A percentile compares a stretch with the other conserved stretches of the same genome.
Evolutionary conservation across 1,284 basidiomycete genomes (phyloP).

Genomic region (Kwoniella shivajii): DNA sequence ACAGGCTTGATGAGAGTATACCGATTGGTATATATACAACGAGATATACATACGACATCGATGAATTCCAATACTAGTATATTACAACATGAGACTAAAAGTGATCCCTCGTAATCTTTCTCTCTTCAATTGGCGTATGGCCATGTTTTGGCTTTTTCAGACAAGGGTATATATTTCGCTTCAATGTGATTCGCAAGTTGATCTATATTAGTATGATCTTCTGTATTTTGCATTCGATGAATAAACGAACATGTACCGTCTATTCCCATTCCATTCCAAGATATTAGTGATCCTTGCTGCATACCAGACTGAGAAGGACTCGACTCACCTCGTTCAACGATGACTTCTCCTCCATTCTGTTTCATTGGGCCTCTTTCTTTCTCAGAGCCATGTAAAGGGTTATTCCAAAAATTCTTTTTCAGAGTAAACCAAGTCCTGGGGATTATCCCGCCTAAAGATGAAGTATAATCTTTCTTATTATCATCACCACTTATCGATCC

Average conservation of each 20-base stretch:
- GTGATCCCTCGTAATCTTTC: no score
- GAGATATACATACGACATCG: not conserved
- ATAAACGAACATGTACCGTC: conserved; percentile 23
- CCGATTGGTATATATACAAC: no score
- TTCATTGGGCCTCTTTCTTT: conserved; percentile 26
- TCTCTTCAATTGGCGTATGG: no score
- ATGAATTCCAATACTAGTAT: no score
- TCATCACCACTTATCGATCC: conserved; percentile 10
- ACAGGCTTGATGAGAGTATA: no score
- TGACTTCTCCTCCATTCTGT: conserved; percentile 39
- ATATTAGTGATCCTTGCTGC: not conserved
- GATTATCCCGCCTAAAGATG: conserved; percentile 14
- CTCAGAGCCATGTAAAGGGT: conserved; percentile 8
- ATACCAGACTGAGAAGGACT: not conserved
- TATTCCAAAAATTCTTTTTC: conserved; percentile 18
- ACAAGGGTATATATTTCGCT: conserved; percentile 14
- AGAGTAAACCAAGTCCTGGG: conserved; percentile 19
- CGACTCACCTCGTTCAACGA: conserved; percentile 32
- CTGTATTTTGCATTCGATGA: conserved; percentile 26
- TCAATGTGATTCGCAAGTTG: conserved; percentile 12
- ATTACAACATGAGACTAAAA: no score
- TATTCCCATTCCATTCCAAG: conserved; percentile 1
- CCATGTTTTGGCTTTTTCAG: conserved; percentile 2
- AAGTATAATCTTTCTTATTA: conserved; percentile 26
- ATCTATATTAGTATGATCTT: conserved; percentile 17